Evolutionary conservation across 2,329 filamentous ascomycete genomes (phyloP).

Genomic region (Triangularia verruculosa): DNA sequence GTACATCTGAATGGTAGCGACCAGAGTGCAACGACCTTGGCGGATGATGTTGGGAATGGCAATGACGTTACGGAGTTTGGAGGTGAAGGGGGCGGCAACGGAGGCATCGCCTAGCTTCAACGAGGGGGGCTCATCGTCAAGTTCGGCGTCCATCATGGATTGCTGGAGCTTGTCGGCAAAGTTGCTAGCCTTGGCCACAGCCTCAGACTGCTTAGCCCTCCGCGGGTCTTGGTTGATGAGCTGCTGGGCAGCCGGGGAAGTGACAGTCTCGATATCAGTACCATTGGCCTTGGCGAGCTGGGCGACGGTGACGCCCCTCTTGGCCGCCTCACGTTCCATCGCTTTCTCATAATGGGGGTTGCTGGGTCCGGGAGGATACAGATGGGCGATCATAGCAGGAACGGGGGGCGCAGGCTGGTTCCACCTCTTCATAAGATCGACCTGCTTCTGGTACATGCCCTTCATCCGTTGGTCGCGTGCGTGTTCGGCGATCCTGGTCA

Average conservation of each 20-base stretch:
- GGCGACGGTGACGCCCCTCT: conserved; percentile 66
- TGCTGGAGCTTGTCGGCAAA: conserved; percentile 84
- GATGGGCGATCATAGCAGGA: conserved; percentile 85
- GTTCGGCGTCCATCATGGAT: conserved; percentile 84
- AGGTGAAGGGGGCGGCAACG: conserved; percentile 94
- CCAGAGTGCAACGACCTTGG: conserved; percentile 93
- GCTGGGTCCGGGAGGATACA: conserved; percentile 84
- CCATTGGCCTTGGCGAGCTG: conserved; percentile 55
- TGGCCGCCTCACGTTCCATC: conserved; percentile 78
- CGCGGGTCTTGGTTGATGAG: conserved; percentile 53
- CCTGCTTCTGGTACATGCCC: conserved; percentile 96
- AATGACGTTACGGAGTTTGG: conserved; percentile 93
- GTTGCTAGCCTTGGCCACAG: conserved; percentile 67
- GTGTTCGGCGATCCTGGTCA: conserved; percentile 89
- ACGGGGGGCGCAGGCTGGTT: conserved; percentile 92
- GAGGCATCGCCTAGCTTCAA: conserved; percentile 97
- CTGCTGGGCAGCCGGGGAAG: conserved; percentile 62
- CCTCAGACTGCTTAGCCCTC: conserved; percentile 61
- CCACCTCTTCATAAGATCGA: conserved; percentile 87
- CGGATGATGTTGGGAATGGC: conserved; percentile 98
- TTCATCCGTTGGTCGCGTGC: conserved; percentile 96
- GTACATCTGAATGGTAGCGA: conserved; percentile 99
- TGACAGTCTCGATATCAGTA: conserved; percentile 61
- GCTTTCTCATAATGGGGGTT: conserved; percentile 97
- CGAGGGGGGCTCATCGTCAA: conserved; percentile 89